These are phyloP conservation scores for Globisporangium ultimum DNA, from an alignment of 352 stramenopile species.

Conservation along the genomic window DNA sequence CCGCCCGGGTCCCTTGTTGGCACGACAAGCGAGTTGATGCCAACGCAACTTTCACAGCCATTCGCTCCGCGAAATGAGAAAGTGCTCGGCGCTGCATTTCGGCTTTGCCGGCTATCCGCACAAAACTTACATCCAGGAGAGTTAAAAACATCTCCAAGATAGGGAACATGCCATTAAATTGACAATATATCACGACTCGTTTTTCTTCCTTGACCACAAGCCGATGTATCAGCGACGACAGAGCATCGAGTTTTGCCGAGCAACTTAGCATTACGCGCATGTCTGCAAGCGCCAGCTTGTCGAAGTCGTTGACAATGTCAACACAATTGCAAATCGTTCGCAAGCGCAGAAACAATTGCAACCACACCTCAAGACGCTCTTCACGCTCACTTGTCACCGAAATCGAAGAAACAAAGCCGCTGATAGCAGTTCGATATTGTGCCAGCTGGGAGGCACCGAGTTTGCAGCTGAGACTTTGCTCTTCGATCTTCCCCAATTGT, in stretches of 20 bases:
- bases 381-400: conserved; percentile 32
- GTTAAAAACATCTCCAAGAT: conserved; percentile 70
- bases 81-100: conserved; percentile 56
- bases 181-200: conserved; percentile 77
- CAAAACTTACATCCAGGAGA: conserved; percentile 57
- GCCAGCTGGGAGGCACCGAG: conserved; percentile 47
- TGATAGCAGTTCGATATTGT: conserved; percentile 67
- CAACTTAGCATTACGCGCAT: conserved; percentile 46
- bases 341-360: conserved; percentile 62
- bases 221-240: conserved; percentile 52
- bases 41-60: conserved; percentile 63
- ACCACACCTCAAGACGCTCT: conserved; percentile 57
- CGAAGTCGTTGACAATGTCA: conserved; percentile 67
- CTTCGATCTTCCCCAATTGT: conserved; percentile 77
- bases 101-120: conserved; percentile 54
- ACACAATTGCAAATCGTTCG: conserved; percentile 81
- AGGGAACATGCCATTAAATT: conserved; percentile 69
- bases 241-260: conserved; percentile 59
- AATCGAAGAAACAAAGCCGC: conserved; percentile 46
- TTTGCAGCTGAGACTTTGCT: conserved; percentile 67
- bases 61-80: conserved; percentile 65
- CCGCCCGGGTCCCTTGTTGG: conserved; percentile 34
- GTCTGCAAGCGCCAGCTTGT: conserved; percentile 76
- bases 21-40: conserved; percentile 58
- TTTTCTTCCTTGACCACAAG: conserved; percentile 55